These are phyloP conservation scores for Musa troglodytarum DNA, from an alignment of 176 grass and related monocot species.

Conservation along the genomic window DNA sequence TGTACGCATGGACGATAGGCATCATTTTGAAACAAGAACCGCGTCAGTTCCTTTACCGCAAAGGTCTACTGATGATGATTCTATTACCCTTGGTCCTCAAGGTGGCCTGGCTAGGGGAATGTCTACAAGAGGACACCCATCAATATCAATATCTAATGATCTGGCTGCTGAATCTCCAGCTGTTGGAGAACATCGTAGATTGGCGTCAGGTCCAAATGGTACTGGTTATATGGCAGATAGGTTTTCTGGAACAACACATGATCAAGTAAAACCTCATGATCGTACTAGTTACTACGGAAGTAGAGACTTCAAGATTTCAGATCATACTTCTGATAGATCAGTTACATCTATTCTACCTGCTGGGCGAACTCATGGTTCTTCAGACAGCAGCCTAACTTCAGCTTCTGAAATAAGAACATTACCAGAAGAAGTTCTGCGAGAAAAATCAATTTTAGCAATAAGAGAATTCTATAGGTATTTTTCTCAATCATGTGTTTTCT, in stretches of 20 bases:
- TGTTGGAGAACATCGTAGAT: constrained; percentile 40
- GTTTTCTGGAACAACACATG: neutral
- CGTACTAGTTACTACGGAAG: neutral
- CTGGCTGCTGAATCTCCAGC: constrained; percentile 18
- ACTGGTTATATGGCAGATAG: constrained; percentile 18
- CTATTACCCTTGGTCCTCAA: constrained; percentile 77
- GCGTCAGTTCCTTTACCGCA: constrained; percentile 49
- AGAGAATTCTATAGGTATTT: constrained; percentile 82
- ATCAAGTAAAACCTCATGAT: constrained; percentile 14
- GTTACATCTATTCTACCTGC: constrained; percentile 29
- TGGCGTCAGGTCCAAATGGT: constrained; percentile 44
- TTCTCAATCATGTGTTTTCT: neutral
- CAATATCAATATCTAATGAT: constrained; percentile 33
- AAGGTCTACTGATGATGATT: constrained; percentile 46
- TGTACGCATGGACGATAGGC: constrained; percentile 53
- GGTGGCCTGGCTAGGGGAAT: constrained; percentile 78
- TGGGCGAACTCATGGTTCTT: constrained; percentile 30
- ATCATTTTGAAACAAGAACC: constrained; percentile 49
- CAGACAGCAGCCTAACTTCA: constrained; percentile 30
- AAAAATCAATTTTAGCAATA: constrained; percentile 77
- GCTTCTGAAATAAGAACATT: constrained; percentile 44
- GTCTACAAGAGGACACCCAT: constrained; percentile 75
- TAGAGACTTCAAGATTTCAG: constrained; percentile 25
- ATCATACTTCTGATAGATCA: constrained; percentile 36
- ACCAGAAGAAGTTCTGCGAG: constrained; percentile 45